Percentiles rank a stretch among this genome's conserved stretches.
Conservation (phyloP, 495 filamentous ascomycete species). For the Penicillium cinerascens region DNA sequence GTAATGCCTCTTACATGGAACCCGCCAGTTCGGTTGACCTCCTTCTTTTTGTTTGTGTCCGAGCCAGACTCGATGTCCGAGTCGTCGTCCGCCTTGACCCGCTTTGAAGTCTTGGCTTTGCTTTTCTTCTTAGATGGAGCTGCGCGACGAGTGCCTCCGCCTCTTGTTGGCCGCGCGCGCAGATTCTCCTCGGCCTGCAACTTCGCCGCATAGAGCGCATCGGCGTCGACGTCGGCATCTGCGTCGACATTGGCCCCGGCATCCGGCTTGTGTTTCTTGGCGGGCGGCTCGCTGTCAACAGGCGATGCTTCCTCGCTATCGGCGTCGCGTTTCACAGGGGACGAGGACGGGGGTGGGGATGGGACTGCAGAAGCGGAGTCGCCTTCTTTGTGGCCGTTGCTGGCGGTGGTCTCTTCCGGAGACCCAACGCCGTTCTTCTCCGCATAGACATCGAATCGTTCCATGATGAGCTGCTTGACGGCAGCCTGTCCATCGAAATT, state of each 20-base stretch:
- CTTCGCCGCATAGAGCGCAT: conserved; percentile 79
- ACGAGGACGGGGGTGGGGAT: conserved; percentile 50
- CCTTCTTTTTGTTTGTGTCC: conserved; percentile 59
- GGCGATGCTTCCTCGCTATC: conserved; percentile 46
- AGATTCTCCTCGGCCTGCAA: conserved; percentile 91
- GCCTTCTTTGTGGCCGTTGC: conserved; percentile 42
- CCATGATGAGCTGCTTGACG: conserved; percentile 80
- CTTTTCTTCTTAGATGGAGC: conserved; percentile 63
- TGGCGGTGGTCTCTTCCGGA: conserved; percentile 31
- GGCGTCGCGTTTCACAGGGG: conserved; percentile 54
- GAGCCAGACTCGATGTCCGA: conserved; percentile 66
- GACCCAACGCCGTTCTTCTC: conserved; percentile 41
- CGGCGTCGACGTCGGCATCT: conserved; percentile 69
- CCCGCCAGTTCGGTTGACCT: conserved; percentile 60
- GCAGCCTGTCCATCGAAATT: conserved; percentile 51
- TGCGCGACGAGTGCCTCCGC: conserved; percentile 52
- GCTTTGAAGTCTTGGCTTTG: conserved; percentile 70
- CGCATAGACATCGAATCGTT: conserved; percentile 79
- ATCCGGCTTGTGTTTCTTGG: conserved; percentile 56
- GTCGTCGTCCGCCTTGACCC: conserved; percentile 73
- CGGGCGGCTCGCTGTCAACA: conserved; percentile 41
- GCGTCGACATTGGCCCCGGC: conserved; percentile 63
- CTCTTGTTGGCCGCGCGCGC: conserved; percentile 68
- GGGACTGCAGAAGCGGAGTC: conserved; percentile 33
- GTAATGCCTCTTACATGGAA: conserved; percentile 54